phyloP scores from a whole-genome alignment of 2,329 filamentous ascomycete genomes.

The Pestalotiopsis sp. region DNA sequence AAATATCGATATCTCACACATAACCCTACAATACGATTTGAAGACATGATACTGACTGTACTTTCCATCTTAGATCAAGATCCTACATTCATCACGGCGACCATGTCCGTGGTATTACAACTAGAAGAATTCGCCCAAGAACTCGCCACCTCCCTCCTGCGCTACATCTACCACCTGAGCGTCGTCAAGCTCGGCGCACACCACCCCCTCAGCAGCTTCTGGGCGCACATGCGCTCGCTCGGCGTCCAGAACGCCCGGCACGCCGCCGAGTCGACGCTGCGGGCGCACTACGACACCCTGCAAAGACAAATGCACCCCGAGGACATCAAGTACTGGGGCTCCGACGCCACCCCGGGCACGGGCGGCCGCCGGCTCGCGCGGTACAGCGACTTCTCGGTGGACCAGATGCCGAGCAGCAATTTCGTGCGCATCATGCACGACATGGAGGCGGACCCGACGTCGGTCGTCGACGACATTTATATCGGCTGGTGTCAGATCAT shows the following conservation, averaged over 20 bases:
- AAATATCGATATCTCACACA: too few species aligned
- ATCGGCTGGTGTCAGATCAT: neutral
- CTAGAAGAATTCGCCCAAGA: conserved; percentile 1
- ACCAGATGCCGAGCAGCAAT: neutral
- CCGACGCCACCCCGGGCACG: neutral
- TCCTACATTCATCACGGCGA: conserved; percentile 11
- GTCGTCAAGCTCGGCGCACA: conserved; percentile 11
- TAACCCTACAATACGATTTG: too few species aligned
- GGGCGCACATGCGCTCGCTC: conserved; percentile 9
- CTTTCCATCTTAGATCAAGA: conserved; percentile 6
- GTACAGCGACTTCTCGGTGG: neutral
- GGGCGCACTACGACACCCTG: neutral
- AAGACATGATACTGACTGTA: conserved; percentile 1
- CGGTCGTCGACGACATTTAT: neutral
- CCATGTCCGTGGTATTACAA: neutral
- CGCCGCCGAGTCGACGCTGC: neutral
- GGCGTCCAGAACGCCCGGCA: neutral
- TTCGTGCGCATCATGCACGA: neutral
- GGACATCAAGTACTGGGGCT: neutral
- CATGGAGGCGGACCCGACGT: neutral
- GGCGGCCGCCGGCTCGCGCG: neutral
- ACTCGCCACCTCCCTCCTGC: conserved; percentile 15
- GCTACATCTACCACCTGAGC: conserved; percentile 13
- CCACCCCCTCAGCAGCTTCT: conserved; percentile 15
- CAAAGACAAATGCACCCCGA: neutral